A percentile compares a stretch with the other conserved stretches of the same genome.
Evolutionary conservation across 257 asterid species (phyloP).

Genomic region (Solanum piurae): DNA sequence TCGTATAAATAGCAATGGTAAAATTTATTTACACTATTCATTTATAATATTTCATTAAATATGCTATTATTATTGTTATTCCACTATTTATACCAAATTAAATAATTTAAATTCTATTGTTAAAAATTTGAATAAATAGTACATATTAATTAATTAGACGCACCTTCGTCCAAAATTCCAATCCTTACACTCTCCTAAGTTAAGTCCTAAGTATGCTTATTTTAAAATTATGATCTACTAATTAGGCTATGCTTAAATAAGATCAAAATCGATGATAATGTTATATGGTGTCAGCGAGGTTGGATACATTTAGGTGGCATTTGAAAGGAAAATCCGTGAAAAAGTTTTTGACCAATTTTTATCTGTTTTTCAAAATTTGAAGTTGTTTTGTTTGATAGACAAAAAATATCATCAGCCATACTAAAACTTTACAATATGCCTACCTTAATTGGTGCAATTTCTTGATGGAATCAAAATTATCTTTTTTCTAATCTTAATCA

Average conservation of each 20-base stretch:
- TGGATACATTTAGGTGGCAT: background rate
- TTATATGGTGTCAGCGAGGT: background rate
- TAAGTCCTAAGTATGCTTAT: background rate
- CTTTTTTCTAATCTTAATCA: background rate
- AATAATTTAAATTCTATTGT: background rate
- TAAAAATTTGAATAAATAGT: background rate
- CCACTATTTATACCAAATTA: background rate
- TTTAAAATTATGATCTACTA: background rate
- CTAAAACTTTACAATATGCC: background rate
- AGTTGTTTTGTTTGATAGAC: background rate
- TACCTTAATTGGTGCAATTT: background rate
- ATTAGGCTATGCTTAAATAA: background rate
- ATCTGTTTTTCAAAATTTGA: background rate
- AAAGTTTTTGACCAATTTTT: background rate
- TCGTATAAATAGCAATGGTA: too few relatives aligned
- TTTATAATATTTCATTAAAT: too few relatives aligned
- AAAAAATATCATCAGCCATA: background rate
- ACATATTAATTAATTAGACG: too few relatives aligned
- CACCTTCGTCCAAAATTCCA: background rate
- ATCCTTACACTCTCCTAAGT: background rate
- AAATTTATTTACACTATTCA: too few relatives aligned
- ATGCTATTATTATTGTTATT: background rate
- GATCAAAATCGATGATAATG: background rate
- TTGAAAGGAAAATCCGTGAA: background rate
- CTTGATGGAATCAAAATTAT: background rate